Evolutionary conservation across 345 rosid genomes (phyloP).

Genomic region (Hibiscus syriacus): DNA sequence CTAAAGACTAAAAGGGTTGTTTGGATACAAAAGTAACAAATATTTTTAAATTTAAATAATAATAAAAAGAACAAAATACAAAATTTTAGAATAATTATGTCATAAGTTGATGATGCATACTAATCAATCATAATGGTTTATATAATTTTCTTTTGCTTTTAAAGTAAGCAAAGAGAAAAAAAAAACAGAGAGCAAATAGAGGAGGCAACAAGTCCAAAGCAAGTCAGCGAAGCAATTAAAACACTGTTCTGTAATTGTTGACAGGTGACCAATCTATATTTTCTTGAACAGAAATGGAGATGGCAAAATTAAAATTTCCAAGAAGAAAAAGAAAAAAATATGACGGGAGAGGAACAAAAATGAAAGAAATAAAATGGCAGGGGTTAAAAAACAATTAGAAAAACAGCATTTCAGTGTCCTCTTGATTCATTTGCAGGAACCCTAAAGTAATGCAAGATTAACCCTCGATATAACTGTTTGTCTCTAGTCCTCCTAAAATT

Average conservation of each 20-base stretch:
- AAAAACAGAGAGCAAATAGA: neutral
- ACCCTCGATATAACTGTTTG: neutral
- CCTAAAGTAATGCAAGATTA: neutral
- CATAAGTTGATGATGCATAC: neutral
- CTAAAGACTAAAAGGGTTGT: neutral
- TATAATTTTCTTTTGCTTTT: neutral
- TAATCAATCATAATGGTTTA: neutral
- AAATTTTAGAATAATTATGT: neutral
- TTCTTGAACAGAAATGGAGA: neutral
- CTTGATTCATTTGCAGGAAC: neutral
- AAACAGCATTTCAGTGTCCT: neutral
- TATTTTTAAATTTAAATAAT: neutral
- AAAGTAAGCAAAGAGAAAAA: neutral
- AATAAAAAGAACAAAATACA: neutral
- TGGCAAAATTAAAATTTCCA: neutral
- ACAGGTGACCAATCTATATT: neutral
- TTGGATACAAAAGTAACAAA: neutral
- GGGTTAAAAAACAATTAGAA: neutral
- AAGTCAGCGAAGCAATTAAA: neutral
- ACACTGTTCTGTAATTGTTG: neutral
- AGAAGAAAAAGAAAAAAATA: neutral
- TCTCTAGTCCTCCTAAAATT: neutral
- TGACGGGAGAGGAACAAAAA: neutral
- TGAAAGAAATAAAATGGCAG: neutral
- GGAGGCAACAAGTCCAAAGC: neutral